These are phyloP conservation scores for Fagus sylvatica DNA, from an alignment of 306 rosid species.

Conservation along the genomic window DNA sequence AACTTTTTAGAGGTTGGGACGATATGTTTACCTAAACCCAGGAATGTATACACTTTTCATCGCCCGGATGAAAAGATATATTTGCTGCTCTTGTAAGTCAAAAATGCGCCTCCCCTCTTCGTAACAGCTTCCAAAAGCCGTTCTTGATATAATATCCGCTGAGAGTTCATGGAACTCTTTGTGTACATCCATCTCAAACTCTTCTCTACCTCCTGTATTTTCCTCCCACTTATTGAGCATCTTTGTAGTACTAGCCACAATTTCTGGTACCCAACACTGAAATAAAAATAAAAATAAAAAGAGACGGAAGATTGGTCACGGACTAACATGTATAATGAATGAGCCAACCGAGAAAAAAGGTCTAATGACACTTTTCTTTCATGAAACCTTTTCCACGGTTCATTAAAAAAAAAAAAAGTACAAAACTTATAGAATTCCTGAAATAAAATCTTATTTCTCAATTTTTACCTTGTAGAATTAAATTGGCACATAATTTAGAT, in stretches of 20 bases:
- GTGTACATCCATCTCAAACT: constrained; percentile 61
- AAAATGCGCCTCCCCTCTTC: constrained; percentile 73
- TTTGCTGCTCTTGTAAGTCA: constrained; percentile 62
- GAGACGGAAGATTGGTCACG: too few relatives aligned
- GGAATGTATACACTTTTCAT: constrained; percentile 64
- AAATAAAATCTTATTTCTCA: too few relatives aligned
- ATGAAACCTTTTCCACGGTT: too few relatives aligned
- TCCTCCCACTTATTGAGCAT: constrained; percentile 62
- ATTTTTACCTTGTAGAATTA: too few relatives aligned
- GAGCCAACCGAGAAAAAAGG: too few relatives aligned
- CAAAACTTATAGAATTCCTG: too few relatives aligned
- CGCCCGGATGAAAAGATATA: constrained; percentile 51
- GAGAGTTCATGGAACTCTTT: constrained; percentile 57
- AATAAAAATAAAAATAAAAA: too few relatives aligned
- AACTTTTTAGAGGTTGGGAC: background rate
- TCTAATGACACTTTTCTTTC: too few relatives aligned
- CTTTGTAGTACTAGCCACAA: constrained; percentile 50
- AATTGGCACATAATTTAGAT: too few relatives aligned
- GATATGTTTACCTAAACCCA: constrained; percentile 61
- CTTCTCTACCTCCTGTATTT: constrained; percentile 47
- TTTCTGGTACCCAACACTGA: constrained; percentile 76
- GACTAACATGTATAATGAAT: too few relatives aligned
- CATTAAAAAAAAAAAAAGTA: too few relatives aligned
- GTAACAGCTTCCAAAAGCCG: constrained; percentile 74
- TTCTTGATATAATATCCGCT: constrained; percentile 67